phyloP scores from a whole-genome alignment of 306 rosid species.

The Glycine tomentella region DNA sequence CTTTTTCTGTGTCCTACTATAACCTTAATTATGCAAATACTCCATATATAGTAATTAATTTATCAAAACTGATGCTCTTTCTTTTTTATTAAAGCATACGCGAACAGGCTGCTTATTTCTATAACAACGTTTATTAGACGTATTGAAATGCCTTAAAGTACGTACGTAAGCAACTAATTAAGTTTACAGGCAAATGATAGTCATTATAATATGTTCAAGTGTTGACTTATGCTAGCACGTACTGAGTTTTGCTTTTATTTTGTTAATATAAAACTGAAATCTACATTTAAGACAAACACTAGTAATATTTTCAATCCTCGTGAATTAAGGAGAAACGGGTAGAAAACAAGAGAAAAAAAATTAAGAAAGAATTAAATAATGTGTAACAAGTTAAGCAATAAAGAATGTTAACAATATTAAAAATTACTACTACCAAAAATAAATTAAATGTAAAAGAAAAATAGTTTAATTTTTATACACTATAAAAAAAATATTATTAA shows the following conservation, averaged over 20 bases:
- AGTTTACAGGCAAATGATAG: neutral
- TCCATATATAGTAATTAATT: neutral
- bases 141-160: neutral
- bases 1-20: constrained; percentile 2
- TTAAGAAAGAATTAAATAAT: neutral
- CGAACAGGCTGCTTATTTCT: neutral
- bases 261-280: neutral
- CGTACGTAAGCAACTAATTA: neutral
- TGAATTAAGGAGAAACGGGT: neutral
- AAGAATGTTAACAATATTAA: too few species aligned
- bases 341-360: neutral
- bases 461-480: too few species aligned
- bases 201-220: neutral
- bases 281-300: too few species aligned
- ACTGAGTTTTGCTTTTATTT: too few species aligned
- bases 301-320: neutral
- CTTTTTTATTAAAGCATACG: neutral
- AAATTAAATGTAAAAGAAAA: too few species aligned
- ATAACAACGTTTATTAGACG: neutral
- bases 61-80: neutral
- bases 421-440: too few species aligned
- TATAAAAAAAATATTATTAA: too few species aligned
- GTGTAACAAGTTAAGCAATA: too few species aligned
- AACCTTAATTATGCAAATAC: neutral
- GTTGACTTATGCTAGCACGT: too few species aligned